Conservation (phyloP, 148 eudicot genomes). For the Rheum nobile region DNA sequence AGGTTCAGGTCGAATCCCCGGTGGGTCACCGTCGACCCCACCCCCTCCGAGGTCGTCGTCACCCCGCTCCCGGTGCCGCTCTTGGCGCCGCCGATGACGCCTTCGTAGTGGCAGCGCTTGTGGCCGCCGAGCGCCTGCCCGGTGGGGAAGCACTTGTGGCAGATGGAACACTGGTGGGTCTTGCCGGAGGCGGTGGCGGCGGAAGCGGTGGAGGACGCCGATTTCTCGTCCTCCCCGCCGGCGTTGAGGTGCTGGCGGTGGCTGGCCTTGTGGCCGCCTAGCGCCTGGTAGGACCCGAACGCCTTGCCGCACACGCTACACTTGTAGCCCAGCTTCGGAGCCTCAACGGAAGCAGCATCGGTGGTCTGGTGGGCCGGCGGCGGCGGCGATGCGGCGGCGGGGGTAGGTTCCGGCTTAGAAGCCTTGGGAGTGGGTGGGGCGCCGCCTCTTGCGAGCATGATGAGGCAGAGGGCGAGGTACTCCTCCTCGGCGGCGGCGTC, state of each 20-base stretch:
- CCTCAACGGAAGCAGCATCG: neutral
- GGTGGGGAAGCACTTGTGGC: conserved; percentile 35
- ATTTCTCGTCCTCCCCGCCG: conserved; percentile 17
- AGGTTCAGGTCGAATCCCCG: conserved; percentile 71
- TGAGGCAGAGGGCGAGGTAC: conserved; percentile 79
- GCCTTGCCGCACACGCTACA: conserved; percentile 63
- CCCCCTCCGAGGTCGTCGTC: conserved; percentile 34
- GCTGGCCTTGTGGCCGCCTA: conserved; percentile 91
- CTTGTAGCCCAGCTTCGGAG: conserved; percentile 20
- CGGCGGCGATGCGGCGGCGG: conserved; percentile 4
- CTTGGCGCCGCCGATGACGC: conserved; percentile 25
- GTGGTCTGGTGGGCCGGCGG: neutral
- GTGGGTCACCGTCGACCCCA: conserved; percentile 54
- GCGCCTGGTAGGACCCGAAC: conserved; percentile 73
- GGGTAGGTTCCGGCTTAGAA: conserved; percentile 7
- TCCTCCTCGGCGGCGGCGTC: conserved; percentile 42
- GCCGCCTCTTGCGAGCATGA: conserved; percentile 66
- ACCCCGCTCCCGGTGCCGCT: neutral
- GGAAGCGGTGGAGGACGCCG: conserved; percentile 16
- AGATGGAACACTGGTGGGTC: conserved; percentile 44
- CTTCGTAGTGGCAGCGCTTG: conserved; percentile 41
- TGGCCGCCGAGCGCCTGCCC: conserved; percentile 39
- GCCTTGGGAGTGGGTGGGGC: neutral
- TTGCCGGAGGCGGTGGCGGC: conserved; percentile 21
- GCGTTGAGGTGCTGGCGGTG: conserved; percentile 31